Evolutionary conservation across 1,284 basidiomycete species (phyloP).

Genomic region (Leucoagaricus sp.): DNA sequence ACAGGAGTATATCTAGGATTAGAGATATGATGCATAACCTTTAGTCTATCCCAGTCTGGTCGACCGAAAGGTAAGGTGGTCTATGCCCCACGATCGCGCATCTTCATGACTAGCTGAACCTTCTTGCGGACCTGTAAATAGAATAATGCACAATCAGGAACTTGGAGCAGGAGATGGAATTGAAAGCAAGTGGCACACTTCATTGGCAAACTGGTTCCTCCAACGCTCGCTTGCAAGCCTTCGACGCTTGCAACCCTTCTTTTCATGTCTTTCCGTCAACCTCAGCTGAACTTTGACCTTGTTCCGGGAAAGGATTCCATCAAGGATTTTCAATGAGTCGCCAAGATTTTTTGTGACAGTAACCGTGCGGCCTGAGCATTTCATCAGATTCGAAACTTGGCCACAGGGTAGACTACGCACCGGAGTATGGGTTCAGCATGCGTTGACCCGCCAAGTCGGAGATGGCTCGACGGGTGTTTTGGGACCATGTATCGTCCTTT

Average conservation of each 20-base stretch:
- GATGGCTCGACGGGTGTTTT: neutral
- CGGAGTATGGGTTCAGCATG: constrained; percentile 22
- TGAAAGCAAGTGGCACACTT: constrained; percentile 46
- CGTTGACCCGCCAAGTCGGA: neutral
- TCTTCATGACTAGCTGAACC: constrained; percentile 56
- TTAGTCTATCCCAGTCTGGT: no score
- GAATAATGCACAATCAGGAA: constrained; percentile 17
- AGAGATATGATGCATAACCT: neutral
- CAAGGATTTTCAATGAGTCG: constrained; percentile 49
- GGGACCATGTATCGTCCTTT: neutral
- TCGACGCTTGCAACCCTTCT: constrained; percentile 67
- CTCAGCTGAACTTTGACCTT: constrained; percentile 53
- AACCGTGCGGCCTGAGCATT: constrained; percentile 50
- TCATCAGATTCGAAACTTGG: constrained; percentile 9
- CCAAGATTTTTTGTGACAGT: constrained; percentile 41
- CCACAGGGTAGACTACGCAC: constrained; percentile 22
- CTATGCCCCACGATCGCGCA: constrained; percentile 53
- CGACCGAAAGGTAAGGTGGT: constrained; percentile 14
- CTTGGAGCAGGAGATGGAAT: constrained; percentile 8
- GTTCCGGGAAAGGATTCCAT: constrained; percentile 56
- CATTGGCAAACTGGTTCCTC: constrained; percentile 67
- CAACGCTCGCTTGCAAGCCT: constrained; percentile 65
- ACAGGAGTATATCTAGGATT: neutral
- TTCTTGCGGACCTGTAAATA: constrained; percentile 60
- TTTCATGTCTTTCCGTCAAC: constrained; percentile 64